phyloP scores from a whole-genome alignment of 768 basidiomycete species.

The Leucocoprinus leucothites region DNA sequence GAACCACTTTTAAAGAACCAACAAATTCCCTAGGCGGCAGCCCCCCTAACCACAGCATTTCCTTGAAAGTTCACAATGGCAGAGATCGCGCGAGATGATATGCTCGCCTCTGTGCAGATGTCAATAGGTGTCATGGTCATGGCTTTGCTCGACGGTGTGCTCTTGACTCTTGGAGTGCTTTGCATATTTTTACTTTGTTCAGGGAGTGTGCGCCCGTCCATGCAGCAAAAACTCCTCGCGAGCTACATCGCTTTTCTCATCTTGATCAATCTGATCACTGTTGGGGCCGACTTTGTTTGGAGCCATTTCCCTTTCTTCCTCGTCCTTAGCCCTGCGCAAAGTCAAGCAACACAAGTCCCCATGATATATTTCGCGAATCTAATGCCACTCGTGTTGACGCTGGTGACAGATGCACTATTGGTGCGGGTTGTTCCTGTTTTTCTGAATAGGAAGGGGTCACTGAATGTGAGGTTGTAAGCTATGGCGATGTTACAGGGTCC shows the following conservation, averaged over 20 bases:
- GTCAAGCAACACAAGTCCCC: background rate
- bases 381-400: background rate
- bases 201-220: background rate
- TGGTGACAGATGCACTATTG: background rate
- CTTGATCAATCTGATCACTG: background rate
- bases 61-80: too few relatives aligned
- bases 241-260: background rate
- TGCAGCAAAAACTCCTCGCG: background rate
- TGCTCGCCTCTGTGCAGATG: too few relatives aligned
- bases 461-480: background rate
- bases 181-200: background rate
- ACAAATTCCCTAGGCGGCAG: too few relatives aligned
- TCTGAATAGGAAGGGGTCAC: background rate
- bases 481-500: background rate
- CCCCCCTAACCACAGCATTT: too few relatives aligned
- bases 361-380: background rate
- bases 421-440: background rate
- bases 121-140: background rate
- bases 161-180: background rate
- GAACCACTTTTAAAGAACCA: too few relatives aligned
- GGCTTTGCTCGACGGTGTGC: background rate
- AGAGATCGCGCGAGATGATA: too few relatives aligned
- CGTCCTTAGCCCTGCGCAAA: background rate
- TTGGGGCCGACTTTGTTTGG: background rate
- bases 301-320: background rate